Conservation (phyloP, 805 yeast genomes). For the Candida bentonensis region DNA sequence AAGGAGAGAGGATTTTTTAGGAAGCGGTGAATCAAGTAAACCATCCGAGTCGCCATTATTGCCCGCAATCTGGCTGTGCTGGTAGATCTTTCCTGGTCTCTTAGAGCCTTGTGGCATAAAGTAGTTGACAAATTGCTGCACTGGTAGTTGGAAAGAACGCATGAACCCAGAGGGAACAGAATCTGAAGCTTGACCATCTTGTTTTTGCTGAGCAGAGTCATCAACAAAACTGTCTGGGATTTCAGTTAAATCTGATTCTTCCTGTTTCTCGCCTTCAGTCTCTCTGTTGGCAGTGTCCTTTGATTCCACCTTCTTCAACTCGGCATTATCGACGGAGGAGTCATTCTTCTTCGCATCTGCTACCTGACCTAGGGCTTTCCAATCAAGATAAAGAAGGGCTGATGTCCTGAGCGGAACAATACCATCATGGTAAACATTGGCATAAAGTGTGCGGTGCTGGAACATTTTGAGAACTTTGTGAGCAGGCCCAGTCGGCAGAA, state of each 20-base stretch:
- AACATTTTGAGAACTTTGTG: conserved; percentile 49
- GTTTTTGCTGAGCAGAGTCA: no score
- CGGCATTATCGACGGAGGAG: background rate
- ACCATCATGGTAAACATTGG: conserved; percentile 86
- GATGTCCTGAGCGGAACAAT: conserved; percentile 90
- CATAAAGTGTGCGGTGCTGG: conserved; percentile 64
- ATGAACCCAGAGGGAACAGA: conserved; percentile 2
- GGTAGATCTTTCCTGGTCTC: conserved; percentile 15
- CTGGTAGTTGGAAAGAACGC: conserved; percentile 10
- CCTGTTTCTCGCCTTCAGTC: no score
- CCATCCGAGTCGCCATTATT: conserved; percentile 8
- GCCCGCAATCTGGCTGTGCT: conserved; percentile 15
- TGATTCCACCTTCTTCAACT: background rate
- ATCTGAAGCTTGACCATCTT: conserved; percentile 2
- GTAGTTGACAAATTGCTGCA: conserved; percentile 3
- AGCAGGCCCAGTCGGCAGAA: conserved; percentile 66
- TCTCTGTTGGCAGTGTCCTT: no score
- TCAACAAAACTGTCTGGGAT: no score
- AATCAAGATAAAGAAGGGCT: conserved; percentile 72
- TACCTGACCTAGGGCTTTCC: conserved; percentile 54
- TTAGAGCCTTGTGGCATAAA: conserved; percentile 18
- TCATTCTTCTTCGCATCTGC: conserved; percentile 19
- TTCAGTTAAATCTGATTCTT: no score
- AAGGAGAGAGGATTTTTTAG: conserved; percentile 50
- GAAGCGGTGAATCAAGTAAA: conserved; percentile 8